Base-by-base conservation (phyloP, 2,329 filamentous ascomycete species). In the Neofusicoccum cordaticola region DNA sequence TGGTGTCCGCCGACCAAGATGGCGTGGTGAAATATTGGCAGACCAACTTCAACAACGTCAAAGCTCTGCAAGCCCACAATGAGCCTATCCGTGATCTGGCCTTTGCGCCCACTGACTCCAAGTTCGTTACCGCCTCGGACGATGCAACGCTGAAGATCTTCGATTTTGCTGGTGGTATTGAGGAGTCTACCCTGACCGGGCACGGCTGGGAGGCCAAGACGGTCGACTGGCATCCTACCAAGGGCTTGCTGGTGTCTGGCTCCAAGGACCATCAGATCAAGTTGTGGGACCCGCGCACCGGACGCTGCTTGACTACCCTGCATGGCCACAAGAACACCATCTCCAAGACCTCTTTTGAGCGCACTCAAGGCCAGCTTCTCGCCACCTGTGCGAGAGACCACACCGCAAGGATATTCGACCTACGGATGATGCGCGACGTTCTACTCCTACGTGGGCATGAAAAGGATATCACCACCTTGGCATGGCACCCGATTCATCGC, bases 21-120 rank as follows among this genome's bases (percentile, higher is more conserved):
- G 95, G 95, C 64, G 86, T 95, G 67, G 90, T 99, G 79, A 98
- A 98, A 80, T 99, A 99, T 80, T 98, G 94, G 92, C 93, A 97
- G 77, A 92, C 94, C 37, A 99, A 98, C 77, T 97, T 99, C 81
- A 98, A 99, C 83, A 97, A 98, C 72, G 93, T 98, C 66, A 92
- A 98, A 77, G 93, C 92, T 62, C 92, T 99, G 62, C 89, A 93
- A 74, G 95, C 93, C 6, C 95, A 98, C 74, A 87, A 87, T 56
- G 93, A 97, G 74, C 90, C 94, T 4, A 91, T 99, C 67, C 85
- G 95, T 71, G 95, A 97, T 72, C 82, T 99, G 44, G 90, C 94
- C 8, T 98, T 98, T 77, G 92, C 93, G 66, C 95, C 95, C 0
- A 97, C 90, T 67, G 95, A 99, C 78, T 86, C 90, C 66, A 98